phyloP scores from a whole-genome alignment of 371 early-diverging fungal genomes.

The Zancudomyces culisetae region DNA sequence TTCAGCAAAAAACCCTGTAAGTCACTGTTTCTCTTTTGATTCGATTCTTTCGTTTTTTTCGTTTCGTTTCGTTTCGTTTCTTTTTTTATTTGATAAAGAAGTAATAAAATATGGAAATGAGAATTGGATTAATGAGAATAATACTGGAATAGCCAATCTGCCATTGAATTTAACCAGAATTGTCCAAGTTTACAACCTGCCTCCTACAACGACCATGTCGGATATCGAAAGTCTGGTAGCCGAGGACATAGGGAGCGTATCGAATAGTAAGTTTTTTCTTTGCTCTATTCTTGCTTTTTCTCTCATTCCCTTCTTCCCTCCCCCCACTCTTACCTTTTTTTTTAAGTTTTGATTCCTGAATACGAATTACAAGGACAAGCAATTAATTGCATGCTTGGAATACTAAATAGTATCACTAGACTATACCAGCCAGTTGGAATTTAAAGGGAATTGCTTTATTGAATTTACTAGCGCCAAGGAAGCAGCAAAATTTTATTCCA shows the following conservation, averaged over 20 bases:
- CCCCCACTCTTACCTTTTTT: too few species aligned
- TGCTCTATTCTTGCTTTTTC: too few species aligned
- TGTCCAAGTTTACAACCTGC: neutral
- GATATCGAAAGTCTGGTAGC: neutral
- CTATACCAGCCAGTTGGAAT: neutral
- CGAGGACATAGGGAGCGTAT: neutral
- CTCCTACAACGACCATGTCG: neutral
- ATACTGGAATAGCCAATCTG: neutral
- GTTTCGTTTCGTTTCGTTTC: too few species aligned
- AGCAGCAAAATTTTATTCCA: neutral
- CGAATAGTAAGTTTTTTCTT: neutral
- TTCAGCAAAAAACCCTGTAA: too few species aligned
- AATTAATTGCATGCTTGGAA: neutral
- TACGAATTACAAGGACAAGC: too few species aligned
- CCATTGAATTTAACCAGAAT: neutral
- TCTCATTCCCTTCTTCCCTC: too few species aligned
- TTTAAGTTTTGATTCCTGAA: too few species aligned
- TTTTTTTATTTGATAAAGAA: too few species aligned
- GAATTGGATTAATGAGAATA: neutral
- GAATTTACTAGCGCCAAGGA: neutral
- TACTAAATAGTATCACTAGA: neutral
- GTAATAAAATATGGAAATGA: too few species aligned
- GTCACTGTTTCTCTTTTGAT: too few species aligned
- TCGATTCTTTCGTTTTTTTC: too few species aligned
- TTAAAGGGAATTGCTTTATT: neutral